Base-by-base conservation (phyloP, 495 filamentous ascomycete genomes). In the Tuber magnatum region DNA sequence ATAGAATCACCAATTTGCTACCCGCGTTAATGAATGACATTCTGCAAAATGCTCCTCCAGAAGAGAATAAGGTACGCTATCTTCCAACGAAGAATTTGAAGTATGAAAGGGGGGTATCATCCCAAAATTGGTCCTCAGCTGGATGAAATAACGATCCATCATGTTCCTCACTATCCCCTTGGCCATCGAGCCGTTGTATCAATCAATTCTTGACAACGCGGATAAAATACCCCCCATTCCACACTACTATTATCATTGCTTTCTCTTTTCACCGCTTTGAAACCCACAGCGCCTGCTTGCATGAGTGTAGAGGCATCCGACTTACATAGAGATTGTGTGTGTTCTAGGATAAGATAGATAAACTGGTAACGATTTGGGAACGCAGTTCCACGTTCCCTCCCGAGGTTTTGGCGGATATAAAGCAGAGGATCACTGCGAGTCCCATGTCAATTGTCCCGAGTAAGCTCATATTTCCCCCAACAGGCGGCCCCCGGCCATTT, bases 331-430 rank as follows among this genome's bases (percentile, higher is more conserved):
- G 85, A 74, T 74, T 78, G 80, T 81, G 56, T 80, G 76, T 80
- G 78, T 83, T 86, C 86, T 92, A 97, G 94, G 94, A 95, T 84
- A 97, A 97, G 87, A 94, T 97, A 83, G 92, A 89, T 84, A 97
- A 97, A 83, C 89, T 98, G 81, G 86, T 97, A 85, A 93, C 97
- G 83, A 99, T 99, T 81, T 99, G 95, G 95, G 94, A 98, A 83
- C 94, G 94, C 77, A 93, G 93, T 74, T 89, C 90, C 81, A 98
- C 94, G 41, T 98, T 99, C 84, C 94, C 94, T 40, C 83, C 89
- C 35, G 82, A 89, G 44, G 91, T 97, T 90, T 88, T 99, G 81
- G 87, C 88, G 69, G 89, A 89, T 24, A 97, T 97, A 88, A 97
- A 94, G 83, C 88, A 93, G 81, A 95, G 92, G 84, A 84, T 97